Evolutionary conservation across 116 monocot genomes (phyloP).

Genomic region (Posidonia oceanica): DNA sequence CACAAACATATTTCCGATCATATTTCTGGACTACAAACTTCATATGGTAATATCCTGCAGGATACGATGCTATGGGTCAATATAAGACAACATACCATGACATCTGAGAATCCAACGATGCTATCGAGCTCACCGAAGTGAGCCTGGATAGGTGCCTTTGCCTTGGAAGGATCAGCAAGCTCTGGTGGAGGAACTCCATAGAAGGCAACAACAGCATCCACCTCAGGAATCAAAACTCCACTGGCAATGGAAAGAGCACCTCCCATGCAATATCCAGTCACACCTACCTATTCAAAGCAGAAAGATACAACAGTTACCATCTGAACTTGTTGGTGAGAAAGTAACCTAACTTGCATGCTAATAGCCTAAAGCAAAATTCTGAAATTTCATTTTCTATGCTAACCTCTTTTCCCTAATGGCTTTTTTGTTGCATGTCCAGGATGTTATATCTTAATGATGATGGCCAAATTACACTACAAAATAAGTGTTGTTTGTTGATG

Average conservation of each 20-base stretch:
- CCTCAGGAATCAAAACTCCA: constrained; percentile 72
- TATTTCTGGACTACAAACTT: not conserved
- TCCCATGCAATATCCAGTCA: constrained; percentile 95
- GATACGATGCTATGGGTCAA: not conserved
- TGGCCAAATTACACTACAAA: no score
- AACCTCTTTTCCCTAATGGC: no score
- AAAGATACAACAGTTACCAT: not conserved
- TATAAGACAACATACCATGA: constrained; percentile 47
- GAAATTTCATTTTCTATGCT: no score
- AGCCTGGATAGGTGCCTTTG: constrained; percentile 81
- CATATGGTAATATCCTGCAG: not conserved
- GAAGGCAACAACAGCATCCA: constrained; percentile 89
- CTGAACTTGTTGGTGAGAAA: no score
- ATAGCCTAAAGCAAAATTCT: no score
- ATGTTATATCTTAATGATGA: no score
- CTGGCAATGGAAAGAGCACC: constrained; percentile 90
- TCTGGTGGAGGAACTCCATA: constrained; percentile 74
- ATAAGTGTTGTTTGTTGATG: no score
- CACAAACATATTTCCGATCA: not conserved
- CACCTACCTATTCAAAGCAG: constrained; percentile 53
- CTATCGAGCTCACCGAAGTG: constrained; percentile 88
- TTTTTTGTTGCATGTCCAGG: no score
- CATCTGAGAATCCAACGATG: constrained; percentile 83
- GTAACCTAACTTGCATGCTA: no score
- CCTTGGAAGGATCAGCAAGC: constrained; percentile 71